A percentile compares a stretch with the other conserved stretches of the same genome.
These are phyloP conservation scores for Chytriomyces sp. DNA, from an alignment of 192 early-diverging fungal species.

Conservation along the genomic window DNA sequence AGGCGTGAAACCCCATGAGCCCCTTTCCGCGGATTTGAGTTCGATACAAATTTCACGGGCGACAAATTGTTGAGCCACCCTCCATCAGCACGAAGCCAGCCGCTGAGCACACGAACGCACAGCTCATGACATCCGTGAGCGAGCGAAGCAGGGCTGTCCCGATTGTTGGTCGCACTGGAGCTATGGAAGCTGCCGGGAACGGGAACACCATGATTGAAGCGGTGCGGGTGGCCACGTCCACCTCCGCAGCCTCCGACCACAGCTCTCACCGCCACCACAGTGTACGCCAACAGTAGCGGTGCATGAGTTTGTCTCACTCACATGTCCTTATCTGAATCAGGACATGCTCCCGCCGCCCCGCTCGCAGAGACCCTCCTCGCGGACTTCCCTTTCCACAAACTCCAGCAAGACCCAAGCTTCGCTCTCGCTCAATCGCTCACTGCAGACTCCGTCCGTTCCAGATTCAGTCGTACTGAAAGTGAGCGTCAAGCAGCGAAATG, in stretches of 20 bases:
- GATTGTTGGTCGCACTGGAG: neutral
- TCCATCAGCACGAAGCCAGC: neutral
- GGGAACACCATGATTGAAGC: no score
- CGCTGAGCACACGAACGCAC: neutral
- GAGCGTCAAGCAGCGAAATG: slow-evolving; percentile 23
- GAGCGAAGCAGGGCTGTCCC: neutral
- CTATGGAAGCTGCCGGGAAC: neutral
- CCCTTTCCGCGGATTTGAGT: no score
- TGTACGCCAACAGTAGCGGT: neutral
- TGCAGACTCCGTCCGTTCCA: neutral
- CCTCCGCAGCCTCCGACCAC: neutral
- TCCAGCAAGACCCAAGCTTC: neutral
- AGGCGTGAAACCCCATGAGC: no score
- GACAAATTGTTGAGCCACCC: neutral
- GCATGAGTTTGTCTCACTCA: neutral
- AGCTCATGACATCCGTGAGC: neutral
- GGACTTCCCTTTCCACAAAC: neutral
- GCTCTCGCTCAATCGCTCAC: neutral
- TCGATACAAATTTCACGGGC: no score
- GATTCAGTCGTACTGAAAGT: slow-evolving; percentile 7
- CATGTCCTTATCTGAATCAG: neutral
- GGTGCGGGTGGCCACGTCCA: no score
- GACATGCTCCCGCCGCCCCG: neutral
- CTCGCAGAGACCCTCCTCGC: neutral
- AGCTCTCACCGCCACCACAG: neutral